Evolutionary conservation across 2,329 filamentous ascomycete genomes (phyloP).

Genomic region (Neurospora sp.): DNA sequence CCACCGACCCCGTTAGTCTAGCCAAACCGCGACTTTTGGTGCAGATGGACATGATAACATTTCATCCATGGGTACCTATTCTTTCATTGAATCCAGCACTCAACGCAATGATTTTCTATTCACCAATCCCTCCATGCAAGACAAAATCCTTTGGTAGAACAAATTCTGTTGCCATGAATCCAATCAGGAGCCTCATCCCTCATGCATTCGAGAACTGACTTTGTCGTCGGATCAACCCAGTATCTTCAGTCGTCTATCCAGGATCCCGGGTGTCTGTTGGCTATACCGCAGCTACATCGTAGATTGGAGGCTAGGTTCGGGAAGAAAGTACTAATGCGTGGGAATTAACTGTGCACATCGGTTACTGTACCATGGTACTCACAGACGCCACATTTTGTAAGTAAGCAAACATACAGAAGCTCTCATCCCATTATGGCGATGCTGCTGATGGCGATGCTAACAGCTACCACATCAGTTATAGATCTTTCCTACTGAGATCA

Average conservation of each 20-base stretch:
- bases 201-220: background rate
- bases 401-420: background rate
- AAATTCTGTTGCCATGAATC: background rate
- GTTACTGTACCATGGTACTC: background rate
- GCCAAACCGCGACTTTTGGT: background rate
- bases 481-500: background rate
- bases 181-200: background rate
- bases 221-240: background rate
- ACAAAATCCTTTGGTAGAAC: background rate
- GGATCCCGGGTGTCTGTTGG: background rate
- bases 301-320: background rate
- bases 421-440: background rate
- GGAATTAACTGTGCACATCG: background rate
- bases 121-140: background rate
- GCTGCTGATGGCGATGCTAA: background rate
- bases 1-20: background rate
- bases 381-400: background rate
- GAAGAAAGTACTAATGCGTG: background rate
- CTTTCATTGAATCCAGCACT: background rate
- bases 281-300: background rate
- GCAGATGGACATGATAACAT: background rate
- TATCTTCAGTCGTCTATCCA: background rate
- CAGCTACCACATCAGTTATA: background rate
- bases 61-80: background rate
- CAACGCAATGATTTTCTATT: background rate